These are phyloP conservation scores for Ophiocordyceps robertsii DNA, from an alignment of 2,329 filamentous ascomycete genomes.

Conservation along the genomic window DNA sequence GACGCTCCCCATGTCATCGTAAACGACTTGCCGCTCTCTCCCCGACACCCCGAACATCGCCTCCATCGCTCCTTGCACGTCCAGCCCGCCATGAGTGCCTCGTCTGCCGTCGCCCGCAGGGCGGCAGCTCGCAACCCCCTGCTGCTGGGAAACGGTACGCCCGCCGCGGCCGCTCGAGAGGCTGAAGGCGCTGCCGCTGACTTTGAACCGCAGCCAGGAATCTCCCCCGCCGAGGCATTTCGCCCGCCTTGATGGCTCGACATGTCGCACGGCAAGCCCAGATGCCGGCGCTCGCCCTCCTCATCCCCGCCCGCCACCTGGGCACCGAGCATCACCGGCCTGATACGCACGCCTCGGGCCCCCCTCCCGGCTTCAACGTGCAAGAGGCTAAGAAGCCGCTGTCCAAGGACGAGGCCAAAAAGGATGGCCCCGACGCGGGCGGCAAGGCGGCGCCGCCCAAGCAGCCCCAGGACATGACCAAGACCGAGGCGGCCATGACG, in stretches of 20 bases:
- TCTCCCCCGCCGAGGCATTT: constrained; percentile 31
- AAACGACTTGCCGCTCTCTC: neutral
- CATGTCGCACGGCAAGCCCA: constrained; percentile 31
- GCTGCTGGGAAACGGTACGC: constrained; percentile 20
- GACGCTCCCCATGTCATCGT: neutral
- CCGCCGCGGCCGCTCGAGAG: neutral
- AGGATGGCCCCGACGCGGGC: constrained; percentile 13
- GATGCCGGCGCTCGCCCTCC: constrained; percentile 38
- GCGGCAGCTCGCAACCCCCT: constrained; percentile 40
- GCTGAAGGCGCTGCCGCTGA: constrained; percentile 6
- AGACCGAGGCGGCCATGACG: constrained; percentile 33
- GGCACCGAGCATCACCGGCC: constrained; percentile 46
- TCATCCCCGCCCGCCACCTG: constrained; percentile 42
- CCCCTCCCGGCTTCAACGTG: constrained; percentile 84
- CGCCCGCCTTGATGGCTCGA: constrained; percentile 31
- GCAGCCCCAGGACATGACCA: constrained; percentile 17
- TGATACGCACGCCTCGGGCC: constrained; percentile 40
- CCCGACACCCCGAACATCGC: neutral
- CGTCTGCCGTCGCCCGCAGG: constrained; percentile 40
- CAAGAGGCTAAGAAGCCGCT: constrained; percentile 80
- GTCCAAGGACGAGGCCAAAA: constrained; percentile 35
- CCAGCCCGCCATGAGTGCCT: constrained; percentile 36
- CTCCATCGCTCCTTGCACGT: neutral
- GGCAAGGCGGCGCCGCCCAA: constrained; percentile 16
- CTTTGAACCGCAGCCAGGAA: constrained; percentile 23